Evolutionary conservation across 768 basidiomycete genomes (phyloP).

Genomic region (Boletus coccyginus): DNA sequence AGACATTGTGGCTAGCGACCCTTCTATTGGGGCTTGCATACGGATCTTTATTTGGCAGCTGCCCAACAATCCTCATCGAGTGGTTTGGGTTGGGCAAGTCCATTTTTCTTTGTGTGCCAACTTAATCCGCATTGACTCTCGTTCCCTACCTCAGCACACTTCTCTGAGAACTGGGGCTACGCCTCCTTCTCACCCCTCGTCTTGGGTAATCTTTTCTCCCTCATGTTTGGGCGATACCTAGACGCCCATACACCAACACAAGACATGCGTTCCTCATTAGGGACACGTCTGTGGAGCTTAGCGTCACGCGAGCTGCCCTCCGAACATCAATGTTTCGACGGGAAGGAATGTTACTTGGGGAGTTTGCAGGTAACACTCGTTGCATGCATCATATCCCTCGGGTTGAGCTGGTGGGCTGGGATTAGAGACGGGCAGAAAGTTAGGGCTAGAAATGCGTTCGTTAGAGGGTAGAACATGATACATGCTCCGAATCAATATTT

Average conservation of each 20-base stretch:
- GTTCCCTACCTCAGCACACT: constrained; percentile 46
- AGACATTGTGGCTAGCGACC: constrained; percentile 57
- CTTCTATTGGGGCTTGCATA: constrained; percentile 48
- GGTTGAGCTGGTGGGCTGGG: constrained; percentile 37
- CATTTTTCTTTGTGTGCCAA: not conserved
- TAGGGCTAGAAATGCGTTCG: not conserved
- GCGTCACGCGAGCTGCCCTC: constrained; percentile 21
- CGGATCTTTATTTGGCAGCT: constrained; percentile 69
- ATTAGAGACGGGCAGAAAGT: constrained; percentile 29
- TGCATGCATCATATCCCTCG: constrained; percentile 36
- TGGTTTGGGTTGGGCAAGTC: constrained; percentile 85
- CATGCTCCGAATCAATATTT: too few species aligned
- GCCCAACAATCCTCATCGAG: constrained; percentile 77
- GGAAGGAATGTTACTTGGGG: constrained; percentile 57
- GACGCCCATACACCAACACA: constrained; percentile 57
- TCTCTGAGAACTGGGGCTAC: constrained; percentile 87
- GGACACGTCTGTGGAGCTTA: not conserved
- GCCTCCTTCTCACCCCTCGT: constrained; percentile 70
- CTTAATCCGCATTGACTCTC: not conserved
- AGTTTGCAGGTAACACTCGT: constrained; percentile 48
- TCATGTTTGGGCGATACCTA: constrained; percentile 77
- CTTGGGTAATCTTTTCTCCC: constrained; percentile 80
- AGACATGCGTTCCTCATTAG: not conserved
- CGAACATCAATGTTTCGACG: constrained; percentile 51
- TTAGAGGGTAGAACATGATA: not conserved